These are phyloP conservation scores for Plasmodium inui DNA, from an alignment of 169 alveolate species.

Conservation along the genomic window DNA sequence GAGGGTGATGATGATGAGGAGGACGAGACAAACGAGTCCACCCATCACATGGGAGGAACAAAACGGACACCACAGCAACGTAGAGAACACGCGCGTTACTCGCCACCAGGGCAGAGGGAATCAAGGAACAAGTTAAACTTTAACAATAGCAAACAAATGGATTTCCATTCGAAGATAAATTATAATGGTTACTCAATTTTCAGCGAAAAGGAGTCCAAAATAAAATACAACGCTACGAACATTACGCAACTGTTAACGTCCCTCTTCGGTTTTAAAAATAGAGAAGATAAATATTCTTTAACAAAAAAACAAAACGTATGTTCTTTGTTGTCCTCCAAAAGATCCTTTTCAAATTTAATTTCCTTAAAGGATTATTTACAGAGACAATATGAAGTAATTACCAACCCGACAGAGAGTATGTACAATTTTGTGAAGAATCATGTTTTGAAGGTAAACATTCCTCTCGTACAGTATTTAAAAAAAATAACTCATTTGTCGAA, in stretches of 20 bases:
- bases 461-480: slow-evolving; percentile 45
- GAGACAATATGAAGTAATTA: slow-evolving; percentile 63
- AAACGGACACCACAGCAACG: background rate
- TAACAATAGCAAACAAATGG: slow-evolving; percentile 16
- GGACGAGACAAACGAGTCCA: background rate
- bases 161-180: slow-evolving; percentile 39
- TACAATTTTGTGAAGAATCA: slow-evolving; percentile 43
- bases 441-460: slow-evolving; percentile 18
- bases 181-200: slow-evolving; percentile 30
- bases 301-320: slow-evolving; percentile 42
- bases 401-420: slow-evolving; percentile 52
- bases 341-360: slow-evolving; percentile 29
- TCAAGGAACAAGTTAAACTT: background rate
- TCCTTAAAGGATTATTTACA: slow-evolving; percentile 64
- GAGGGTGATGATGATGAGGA: background rate
- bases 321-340: slow-evolving; percentile 36
- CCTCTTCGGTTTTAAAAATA: slow-evolving; percentile 65
- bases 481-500: slow-evolving; percentile 48
- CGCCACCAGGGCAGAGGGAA: background rate
- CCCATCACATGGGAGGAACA: background rate
- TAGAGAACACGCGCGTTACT: background rate
- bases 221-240: slow-evolving; percentile 64
- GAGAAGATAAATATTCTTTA: slow-evolving; percentile 66
- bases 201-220: slow-evolving; percentile 54
- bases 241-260: slow-evolving; percentile 68